Base-by-base conservation (phyloP, 1,284 basidiomycete species). In the Leccinum subrobustum region DNA sequence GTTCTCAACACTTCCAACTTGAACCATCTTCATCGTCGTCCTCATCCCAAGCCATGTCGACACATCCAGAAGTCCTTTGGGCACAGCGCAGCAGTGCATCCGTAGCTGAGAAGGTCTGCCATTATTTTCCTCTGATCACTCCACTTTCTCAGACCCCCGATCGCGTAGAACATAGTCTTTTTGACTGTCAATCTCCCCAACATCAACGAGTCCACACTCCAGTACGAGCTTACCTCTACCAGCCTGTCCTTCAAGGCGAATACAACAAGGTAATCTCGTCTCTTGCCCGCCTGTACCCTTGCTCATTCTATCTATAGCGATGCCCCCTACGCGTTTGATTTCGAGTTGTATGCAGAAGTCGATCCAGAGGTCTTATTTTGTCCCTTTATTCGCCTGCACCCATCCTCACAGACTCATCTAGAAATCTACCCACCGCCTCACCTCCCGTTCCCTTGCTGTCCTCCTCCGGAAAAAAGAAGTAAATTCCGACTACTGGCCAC, bases 21-120 rank as follows among this genome's bases (percentile, higher is more conserved):
- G 47, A 42, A 42, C 60, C 16, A n/a, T 25, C 25, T 18, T 51
- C 60, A 62, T 63, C 60, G 4, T 23, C 58, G 16, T n/a, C 37
- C 29, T 31, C 29, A 9, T 47, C 16, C 25, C 3, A 61, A 60
- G 77, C 80, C 77, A 80, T 85, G 76, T 69, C 80, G 9, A 70
- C 75, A 63, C 92, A 95, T 77, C 93, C 95, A 51, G 93, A 96
- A 78, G 80, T 96, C 58, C 81, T 93, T 3, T 97, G 94, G 92
- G 94, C 95, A 55, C 93, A 97, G 77, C 86, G 95, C 67, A 92
- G 88, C 78, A 91, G 87, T 29, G 81, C 77, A 23, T 68, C 78
- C 8, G 84, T 82, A 23, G 80, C 86, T 52, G 83, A 83, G 60
- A 95, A 95, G 82, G 94, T 92, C 39, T 3, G 56, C 42, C 1